Evolutionary conservation across 2,329 filamentous ascomycete species (phyloP).

Genomic region (Talaromyces amestolkiae): DNA sequence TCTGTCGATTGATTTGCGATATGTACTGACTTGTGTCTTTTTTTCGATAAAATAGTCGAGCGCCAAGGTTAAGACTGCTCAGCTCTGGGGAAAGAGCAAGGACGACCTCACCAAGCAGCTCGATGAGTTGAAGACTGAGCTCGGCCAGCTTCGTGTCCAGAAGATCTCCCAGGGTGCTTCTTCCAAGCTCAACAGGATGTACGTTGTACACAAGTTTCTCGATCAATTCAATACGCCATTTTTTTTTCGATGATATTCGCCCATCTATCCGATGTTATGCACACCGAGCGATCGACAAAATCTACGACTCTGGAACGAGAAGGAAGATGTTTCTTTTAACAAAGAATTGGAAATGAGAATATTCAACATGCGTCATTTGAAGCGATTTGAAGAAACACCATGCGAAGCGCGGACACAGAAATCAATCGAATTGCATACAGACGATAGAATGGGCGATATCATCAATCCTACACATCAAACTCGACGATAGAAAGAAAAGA

Average conservation of each 20-base stretch:
- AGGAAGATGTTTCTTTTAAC: too few species aligned
- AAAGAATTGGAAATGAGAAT: not conserved
- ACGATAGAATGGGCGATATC: constrained; percentile 10
- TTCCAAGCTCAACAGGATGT: constrained; percentile 98
- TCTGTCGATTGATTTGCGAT: constrained; percentile 16
- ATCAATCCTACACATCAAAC: not conserved
- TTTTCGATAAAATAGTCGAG: constrained; percentile 49
- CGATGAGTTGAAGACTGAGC: constrained; percentile 91
- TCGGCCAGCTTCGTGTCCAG: constrained; percentile 94
- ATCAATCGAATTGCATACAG: constrained; percentile 10
- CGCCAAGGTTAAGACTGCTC: constrained; percentile 84
- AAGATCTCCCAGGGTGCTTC: constrained; percentile 92
- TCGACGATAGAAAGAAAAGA: not conserved
- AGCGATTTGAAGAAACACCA: not conserved
- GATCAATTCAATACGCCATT: not conserved
- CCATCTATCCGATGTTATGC: constrained; percentile 11
- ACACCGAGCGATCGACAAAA: constrained; percentile 12
- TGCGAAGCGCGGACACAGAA: not conserved
- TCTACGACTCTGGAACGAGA: constrained; percentile 11
- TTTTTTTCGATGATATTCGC: not conserved
- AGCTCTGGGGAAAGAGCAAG: constrained; percentile 99
- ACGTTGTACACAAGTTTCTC: constrained; percentile 44
- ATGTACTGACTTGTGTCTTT: constrained; percentile 9
- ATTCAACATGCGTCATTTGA: not conserved
- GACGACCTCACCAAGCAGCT: constrained; percentile 96